Evolutionary conservation across 345 rosid genomes (phyloP).

Genomic region (Pugionium dolabratum): DNA sequence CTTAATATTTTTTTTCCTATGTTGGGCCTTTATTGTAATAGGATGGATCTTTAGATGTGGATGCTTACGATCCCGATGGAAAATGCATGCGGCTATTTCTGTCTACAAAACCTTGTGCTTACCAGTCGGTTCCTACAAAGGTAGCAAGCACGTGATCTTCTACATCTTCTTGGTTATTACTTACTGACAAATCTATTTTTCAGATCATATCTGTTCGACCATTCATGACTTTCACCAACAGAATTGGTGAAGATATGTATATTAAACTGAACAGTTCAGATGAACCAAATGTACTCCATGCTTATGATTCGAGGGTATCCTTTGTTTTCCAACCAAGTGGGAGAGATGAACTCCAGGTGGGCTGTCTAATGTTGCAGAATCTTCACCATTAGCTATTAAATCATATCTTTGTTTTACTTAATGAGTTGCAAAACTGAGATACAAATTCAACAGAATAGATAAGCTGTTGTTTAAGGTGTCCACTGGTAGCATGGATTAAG

Average conservation of each 20-base stretch:
- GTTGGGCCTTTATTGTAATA: conserved; percentile 36
- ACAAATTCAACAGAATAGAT: not conserved
- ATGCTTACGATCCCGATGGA: conserved; percentile 68
- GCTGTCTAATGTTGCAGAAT: conserved; percentile 28
- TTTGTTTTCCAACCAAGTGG: conserved; percentile 61
- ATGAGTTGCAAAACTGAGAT: conserved; percentile 22
- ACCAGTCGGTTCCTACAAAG: conserved; percentile 91
- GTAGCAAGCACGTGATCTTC: conserved; percentile 42
- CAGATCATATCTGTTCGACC: conserved; percentile 91
- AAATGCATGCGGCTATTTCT: conserved; percentile 78
- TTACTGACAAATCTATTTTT: conserved; percentile 26
- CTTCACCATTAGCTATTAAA: conserved; percentile 18
- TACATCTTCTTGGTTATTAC: conserved; percentile 11
- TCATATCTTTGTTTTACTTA: not conserved
- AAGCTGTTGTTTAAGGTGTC: conserved; percentile 10
- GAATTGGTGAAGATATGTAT: conserved; percentile 76
- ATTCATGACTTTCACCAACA: conserved; percentile 90
- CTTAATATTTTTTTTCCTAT: conserved; percentile 1
- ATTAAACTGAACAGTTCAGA: conserved; percentile 72
- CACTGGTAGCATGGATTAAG: conserved; percentile 22
- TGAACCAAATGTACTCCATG: conserved; percentile 72
- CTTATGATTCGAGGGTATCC: conserved; percentile 80
- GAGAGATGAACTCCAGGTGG: conserved; percentile 81
- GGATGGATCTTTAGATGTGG: conserved; percentile 94
- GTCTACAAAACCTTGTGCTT: conserved; percentile 77